These are phyloP conservation scores for Escovopsis sp. DNA, from an alignment of 2,329 filamentous ascomycete genomes.

Conservation along the genomic window DNA sequence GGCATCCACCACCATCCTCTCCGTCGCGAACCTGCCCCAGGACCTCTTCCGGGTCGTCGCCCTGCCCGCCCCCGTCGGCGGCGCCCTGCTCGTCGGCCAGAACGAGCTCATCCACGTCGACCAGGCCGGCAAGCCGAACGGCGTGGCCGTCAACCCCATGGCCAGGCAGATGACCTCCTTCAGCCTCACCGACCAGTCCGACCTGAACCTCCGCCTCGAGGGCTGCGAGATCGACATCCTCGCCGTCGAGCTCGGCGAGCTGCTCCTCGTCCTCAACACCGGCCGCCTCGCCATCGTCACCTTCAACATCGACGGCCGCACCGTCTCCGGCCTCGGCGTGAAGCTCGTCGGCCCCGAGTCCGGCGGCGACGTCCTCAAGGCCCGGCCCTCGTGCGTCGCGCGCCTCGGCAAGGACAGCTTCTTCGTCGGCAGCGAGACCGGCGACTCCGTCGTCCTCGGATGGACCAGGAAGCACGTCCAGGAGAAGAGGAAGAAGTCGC, in stretches of 20 bases:
- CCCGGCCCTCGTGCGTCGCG: constrained; percentile 53
- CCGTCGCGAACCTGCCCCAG: constrained; percentile 70
- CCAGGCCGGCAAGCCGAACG: constrained; percentile 86
- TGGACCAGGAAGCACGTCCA: constrained; percentile 57
- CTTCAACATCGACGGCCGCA: constrained; percentile 81
- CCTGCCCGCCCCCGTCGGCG: constrained; percentile 73
- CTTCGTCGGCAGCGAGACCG: constrained; percentile 75
- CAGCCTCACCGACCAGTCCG: constrained; percentile 71
- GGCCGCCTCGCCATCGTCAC: constrained; percentile 62
- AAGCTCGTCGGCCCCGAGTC: constrained; percentile 46
- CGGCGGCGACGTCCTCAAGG: constrained; percentile 47
- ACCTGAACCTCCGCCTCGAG: constrained; percentile 67
- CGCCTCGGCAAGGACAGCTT: constrained; percentile 53
- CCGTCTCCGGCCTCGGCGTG: constrained; percentile 74
- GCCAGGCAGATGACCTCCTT: constrained; percentile 73
- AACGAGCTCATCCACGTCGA: constrained; percentile 94
- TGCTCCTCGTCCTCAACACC: constrained; percentile 67
- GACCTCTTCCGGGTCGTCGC: constrained; percentile 75
- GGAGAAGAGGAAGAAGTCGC: constrained; percentile 50
- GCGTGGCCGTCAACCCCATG: constrained; percentile 84
- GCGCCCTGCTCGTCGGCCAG: constrained; percentile 68
- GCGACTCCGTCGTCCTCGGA: constrained; percentile 67
- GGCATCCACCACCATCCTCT: constrained; percentile 83
- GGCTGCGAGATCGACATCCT: constrained; percentile 65
- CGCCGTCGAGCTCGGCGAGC: constrained; percentile 62